Evolutionary conservation across 108 stramenopile species (phyloP).

Genomic region (Thalassiosira profunda): DNA sequence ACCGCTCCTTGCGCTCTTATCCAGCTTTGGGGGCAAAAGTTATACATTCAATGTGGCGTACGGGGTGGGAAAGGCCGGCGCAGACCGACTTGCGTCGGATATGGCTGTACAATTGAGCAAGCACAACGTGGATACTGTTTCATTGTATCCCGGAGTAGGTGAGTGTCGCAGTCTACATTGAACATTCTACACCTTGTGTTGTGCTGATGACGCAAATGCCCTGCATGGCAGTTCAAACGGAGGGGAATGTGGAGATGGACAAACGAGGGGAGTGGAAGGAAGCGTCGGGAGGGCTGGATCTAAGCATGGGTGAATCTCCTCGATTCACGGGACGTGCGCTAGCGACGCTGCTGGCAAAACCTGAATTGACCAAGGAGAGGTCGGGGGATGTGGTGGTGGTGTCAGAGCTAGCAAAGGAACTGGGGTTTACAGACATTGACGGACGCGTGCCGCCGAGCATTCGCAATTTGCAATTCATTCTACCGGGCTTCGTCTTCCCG

Average conservation of each 20-base stretch:
- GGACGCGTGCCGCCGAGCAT: slow-evolving; percentile 71
- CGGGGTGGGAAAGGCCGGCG: slow-evolving; percentile 90
- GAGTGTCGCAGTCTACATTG: too few species aligned
- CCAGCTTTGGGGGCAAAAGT: slow-evolving; percentile 77
- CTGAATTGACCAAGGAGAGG: slow-evolving; percentile 45
- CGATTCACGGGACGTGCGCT: slow-evolving; percentile 71
- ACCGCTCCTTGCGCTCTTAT: slow-evolving; percentile 72
- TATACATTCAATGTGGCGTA: slow-evolving; percentile 95
- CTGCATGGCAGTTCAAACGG: slow-evolving; percentile 90
- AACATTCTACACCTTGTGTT: too few species aligned
- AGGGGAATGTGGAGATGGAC: slow-evolving; percentile 72
- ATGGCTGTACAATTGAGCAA: slow-evolving; percentile 75
- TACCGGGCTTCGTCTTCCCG: slow-evolving; percentile 77
- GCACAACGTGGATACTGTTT: slow-evolving; percentile 61
- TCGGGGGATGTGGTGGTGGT: slow-evolving; percentile 85
- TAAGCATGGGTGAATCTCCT: slow-evolving; percentile 68
- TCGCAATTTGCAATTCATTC: slow-evolving; percentile 63
- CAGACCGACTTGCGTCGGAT: slow-evolving; percentile 84
- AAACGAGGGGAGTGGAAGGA: slow-evolving; percentile 76
- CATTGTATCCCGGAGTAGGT: slow-evolving; percentile 90
- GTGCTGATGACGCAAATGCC: too few species aligned
- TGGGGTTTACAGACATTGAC: slow-evolving; percentile 80
- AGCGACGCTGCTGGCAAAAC: slow-evolving; percentile 49
- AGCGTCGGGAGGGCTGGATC: slow-evolving; percentile 63
- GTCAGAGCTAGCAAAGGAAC: slow-evolving; percentile 90